Conservation (phyloP, 305 asterid genomes). For the Rubia balearica region DNA sequence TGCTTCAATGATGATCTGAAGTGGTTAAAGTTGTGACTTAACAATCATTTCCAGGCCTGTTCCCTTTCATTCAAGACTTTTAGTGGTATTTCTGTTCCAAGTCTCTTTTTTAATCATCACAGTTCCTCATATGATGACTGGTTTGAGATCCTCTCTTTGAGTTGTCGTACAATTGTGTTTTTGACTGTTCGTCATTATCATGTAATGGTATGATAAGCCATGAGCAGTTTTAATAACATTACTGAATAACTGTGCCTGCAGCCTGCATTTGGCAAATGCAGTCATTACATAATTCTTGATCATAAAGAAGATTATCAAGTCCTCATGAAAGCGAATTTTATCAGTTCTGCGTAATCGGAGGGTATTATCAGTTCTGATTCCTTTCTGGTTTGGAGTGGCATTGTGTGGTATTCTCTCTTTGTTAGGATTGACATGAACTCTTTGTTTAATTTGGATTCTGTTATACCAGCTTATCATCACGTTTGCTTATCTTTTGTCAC, state of each 20-base stretch:
- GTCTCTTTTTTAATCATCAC: background rate
- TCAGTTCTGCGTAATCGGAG: too few relatives aligned
- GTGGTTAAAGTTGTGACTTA: background rate
- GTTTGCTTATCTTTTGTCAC: background rate
- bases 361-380: background rate
- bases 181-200: too few relatives aligned
- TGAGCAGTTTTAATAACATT: background rate
- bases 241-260: background rate
- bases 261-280: slow-evolving; percentile 3
- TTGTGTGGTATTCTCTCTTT: background rate
- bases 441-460: background rate
- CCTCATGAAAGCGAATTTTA: too few relatives aligned
- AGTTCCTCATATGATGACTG: background rate
- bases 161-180: background rate
- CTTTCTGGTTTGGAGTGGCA: slow-evolving; percentile 6
- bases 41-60: background rate
- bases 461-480: background rate
- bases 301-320: background rate
- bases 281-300: background rate
- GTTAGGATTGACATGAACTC: background rate
- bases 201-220: background rate
- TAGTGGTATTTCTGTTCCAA: background rate
- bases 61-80: background rate
- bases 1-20: background rate
- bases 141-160: background rate